Percentiles rank a stretch among this genome's conserved stretches.
Evolutionary conservation across 768 basidiomycete species (phyloP).

Genomic region (Tylopilus cervinicoccineus): DNA sequence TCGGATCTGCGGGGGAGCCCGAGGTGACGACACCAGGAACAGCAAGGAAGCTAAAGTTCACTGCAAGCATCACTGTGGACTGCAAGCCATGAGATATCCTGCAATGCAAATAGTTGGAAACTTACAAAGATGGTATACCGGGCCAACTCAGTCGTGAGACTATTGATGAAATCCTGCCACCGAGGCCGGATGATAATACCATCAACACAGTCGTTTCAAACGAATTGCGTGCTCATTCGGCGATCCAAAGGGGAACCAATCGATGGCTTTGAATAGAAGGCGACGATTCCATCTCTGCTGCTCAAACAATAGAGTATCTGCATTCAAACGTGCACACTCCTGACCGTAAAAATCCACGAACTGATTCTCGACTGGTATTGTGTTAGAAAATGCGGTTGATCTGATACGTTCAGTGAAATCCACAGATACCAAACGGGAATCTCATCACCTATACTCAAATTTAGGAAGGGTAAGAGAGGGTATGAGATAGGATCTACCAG

Average conservation of each 20-base stretch:
- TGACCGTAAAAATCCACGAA: conserved; percentile 13
- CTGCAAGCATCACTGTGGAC: conserved; percentile 18
- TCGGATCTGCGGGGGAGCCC: background rate
- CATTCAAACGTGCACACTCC: conserved; percentile 10
- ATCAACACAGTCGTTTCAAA: conserved; percentile 12
- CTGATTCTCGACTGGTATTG: conserved; percentile 8
- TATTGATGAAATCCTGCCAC: conserved; percentile 9
- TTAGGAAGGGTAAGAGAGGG: background rate
- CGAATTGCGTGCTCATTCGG: conserved; percentile 8
- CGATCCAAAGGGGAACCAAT: background rate
- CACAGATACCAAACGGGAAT: conserved; percentile 6
- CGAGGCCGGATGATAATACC: conserved; percentile 6
- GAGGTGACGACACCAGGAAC: conserved; percentile 2
- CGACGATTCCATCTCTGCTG: conserved; percentile 6
- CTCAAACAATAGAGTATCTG: conserved; percentile 6
- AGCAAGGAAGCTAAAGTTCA: conserved; percentile 16
- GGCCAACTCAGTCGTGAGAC: conserved; percentile 7
- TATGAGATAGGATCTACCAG: background rate
- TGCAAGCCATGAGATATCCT: background rate
- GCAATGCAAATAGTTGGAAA: background rate
- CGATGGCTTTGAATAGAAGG: background rate
- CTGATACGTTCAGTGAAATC: background rate
- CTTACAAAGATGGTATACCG: conserved; percentile 14
- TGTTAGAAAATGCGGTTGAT: background rate
- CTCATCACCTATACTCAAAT: background rate